Conservation (phyloP, 192 early-diverging fungal genomes). For the Spinellus fusiger region DNA sequence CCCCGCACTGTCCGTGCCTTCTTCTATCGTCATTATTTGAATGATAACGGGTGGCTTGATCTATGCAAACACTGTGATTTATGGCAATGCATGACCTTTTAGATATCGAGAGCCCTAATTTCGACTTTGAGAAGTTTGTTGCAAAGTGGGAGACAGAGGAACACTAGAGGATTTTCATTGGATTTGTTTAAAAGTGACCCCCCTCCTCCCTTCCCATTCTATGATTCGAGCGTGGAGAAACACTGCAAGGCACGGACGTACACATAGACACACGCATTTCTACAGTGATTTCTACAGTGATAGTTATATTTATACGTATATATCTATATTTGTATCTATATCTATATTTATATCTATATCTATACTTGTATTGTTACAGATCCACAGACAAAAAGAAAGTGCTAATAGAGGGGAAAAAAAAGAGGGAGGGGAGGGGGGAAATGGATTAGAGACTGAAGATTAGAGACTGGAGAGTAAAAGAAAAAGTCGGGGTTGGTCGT, state of each 20-base stretch:
- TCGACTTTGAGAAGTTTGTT: constrained; percentile 54
- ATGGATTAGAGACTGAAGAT: no score
- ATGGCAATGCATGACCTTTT: background rate
- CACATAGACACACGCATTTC: no score
- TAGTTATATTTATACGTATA: no score
- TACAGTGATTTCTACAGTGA: no score
- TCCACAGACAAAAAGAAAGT: background rate
- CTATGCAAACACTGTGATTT: no score
- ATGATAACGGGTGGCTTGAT: no score
- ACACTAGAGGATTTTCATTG: constrained; percentile 6
- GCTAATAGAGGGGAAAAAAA: background rate
- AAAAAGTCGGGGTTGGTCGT: no score
- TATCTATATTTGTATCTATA: no score
- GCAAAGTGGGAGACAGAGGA: constrained; percentile 30
- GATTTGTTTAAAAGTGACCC: background rate
- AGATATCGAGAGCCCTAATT: constrained; percentile 51
- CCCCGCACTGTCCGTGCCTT: no score
- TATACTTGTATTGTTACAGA: no score
- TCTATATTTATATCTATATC: no score
- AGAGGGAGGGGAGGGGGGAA: background rate
- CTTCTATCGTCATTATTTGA: no score
- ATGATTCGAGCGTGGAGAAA: background rate
- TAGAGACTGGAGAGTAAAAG: background rate
- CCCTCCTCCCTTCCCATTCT: background rate
- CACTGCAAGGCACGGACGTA: background rate